Conservation (phyloP, 331 rosid species). For the Telfairia occidentalis region DNA sequence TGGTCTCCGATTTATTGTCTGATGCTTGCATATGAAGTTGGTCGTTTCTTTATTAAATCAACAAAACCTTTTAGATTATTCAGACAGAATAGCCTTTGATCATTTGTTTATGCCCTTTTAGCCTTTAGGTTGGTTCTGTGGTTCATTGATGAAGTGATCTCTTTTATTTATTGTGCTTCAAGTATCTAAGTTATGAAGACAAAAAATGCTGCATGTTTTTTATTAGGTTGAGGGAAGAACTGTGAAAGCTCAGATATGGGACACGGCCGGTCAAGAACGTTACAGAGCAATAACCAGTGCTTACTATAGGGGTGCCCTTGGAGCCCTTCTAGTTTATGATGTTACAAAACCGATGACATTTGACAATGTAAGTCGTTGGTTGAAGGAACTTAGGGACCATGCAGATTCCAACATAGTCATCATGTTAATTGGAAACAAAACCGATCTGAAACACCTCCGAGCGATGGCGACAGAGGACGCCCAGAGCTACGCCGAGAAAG, state of each 20-base stretch:
- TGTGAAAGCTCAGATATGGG: constrained; percentile 94
- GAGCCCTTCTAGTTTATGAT: constrained; percentile 78
- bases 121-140: neutral
- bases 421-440: constrained; percentile 84
- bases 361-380: constrained; percentile 74
- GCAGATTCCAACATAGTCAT: constrained; percentile 80
- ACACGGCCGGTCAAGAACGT: constrained; percentile 91
- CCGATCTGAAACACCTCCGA: constrained; percentile 77
- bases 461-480: constrained; percentile 88
- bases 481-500: constrained; percentile 69
- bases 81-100: neutral
- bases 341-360: constrained; percentile 72
- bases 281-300: constrained; percentile 89
- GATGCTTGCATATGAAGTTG: neutral
- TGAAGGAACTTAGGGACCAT: constrained; percentile 87
- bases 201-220: neutral
- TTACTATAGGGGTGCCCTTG: constrained; percentile 86
- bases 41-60: neutral
- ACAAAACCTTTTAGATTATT: neutral
- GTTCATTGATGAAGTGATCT: neutral
- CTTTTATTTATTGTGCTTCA: neutral
- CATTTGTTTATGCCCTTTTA: neutral
- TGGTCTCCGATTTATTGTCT: neutral
- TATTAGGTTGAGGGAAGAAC: constrained; percentile 78
- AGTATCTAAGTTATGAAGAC: neutral